Conservation (phyloP, 164 flowering plant species). For the Brasenia schreberi region DNA sequence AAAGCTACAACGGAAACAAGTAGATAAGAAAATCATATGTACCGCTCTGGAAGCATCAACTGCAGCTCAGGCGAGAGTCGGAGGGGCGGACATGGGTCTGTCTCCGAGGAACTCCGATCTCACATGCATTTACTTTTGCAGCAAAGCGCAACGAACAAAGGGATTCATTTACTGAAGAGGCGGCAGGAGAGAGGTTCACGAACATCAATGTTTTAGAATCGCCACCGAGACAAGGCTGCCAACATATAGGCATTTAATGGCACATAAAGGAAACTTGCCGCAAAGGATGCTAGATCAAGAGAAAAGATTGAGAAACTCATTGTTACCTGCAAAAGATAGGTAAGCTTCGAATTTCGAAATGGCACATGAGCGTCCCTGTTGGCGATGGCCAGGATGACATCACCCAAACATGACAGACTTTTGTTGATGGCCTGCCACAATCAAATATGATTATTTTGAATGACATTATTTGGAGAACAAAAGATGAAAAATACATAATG, state of each 20-base stretch:
- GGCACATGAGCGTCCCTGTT: conserved; percentile 91
- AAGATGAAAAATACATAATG: background rate
- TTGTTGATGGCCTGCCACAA: conserved; percentile 70
- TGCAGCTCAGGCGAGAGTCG: conserved; percentile 70
- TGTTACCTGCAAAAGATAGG: conserved; percentile 92
- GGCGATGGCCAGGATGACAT: conserved; percentile 81
- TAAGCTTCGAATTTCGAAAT: conserved; percentile 86
- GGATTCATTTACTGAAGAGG: conserved; percentile 77
- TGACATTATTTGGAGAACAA: background rate
- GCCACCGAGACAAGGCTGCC: conserved; percentile 94
- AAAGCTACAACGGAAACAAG: background rate
- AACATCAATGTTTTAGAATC: conserved; percentile 96
- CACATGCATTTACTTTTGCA: conserved; percentile 86
- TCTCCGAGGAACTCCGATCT: conserved; percentile 79
- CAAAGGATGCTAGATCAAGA: background rate
- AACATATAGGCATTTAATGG: background rate
- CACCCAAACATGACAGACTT: conserved; percentile 79
- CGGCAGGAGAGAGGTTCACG: conserved; percentile 79
- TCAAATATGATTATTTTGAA: background rate
- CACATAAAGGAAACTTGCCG: background rate
- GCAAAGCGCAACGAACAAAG: conserved; percentile 92
- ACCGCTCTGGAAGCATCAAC: conserved; percentile 15
- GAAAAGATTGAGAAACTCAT: background rate
- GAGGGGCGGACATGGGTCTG: conserved; percentile 41
- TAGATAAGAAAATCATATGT: background rate